These are phyloP conservation scores for Penstemon eatonii DNA, from an alignment of 257 asterid genomes.

Conservation along the genomic window DNA sequence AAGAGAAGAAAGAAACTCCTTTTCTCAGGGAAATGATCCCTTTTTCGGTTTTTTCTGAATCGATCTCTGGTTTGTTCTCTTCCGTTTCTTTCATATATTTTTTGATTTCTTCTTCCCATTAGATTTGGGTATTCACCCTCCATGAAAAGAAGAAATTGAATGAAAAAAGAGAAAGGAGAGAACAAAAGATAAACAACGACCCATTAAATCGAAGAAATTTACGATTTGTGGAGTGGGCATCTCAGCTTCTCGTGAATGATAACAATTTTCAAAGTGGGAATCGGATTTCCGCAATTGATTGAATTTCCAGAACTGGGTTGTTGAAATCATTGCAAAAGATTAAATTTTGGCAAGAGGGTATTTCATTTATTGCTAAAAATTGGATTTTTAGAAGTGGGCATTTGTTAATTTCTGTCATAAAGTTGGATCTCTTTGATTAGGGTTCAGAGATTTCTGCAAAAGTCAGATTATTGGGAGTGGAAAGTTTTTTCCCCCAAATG, in stretches of 20 bases:
- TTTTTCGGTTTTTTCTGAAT: conserved; percentile 29
- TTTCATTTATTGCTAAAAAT: conserved; percentile 11
- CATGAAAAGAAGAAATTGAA: conserved; percentile 26
- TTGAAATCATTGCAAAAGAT: conserved; percentile 14
- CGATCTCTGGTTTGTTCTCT: conserved; percentile 26
- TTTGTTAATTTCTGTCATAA: conserved; percentile 6
- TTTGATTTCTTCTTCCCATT: conserved; percentile 31
- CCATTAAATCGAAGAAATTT: conserved; percentile 18
- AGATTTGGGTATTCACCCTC: neutral
- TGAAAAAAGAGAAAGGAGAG: conserved; percentile 30
- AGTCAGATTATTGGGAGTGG: conserved; percentile 17
- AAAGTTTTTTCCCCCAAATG: conserved; percentile 16
- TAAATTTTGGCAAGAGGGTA: neutral
- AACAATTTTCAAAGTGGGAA: neutral
- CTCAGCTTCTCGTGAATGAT: neutral
- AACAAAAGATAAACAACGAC: conserved; percentile 15
- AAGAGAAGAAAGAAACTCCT: conserved; percentile 26
- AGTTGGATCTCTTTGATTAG: conserved; percentile 25
- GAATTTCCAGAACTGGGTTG: neutral
- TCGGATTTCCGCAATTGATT: neutral
- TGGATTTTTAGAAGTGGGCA: conserved; percentile 11
- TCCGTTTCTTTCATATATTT: conserved; percentile 31
- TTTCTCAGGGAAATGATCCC: conserved; percentile 24
- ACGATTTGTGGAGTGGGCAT: conserved; percentile 29
- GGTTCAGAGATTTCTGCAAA: conserved; percentile 20